Evolutionary conservation across 768 basidiomycete species (phyloP).

Genomic region (Auriscalpium orientale): DNA sequence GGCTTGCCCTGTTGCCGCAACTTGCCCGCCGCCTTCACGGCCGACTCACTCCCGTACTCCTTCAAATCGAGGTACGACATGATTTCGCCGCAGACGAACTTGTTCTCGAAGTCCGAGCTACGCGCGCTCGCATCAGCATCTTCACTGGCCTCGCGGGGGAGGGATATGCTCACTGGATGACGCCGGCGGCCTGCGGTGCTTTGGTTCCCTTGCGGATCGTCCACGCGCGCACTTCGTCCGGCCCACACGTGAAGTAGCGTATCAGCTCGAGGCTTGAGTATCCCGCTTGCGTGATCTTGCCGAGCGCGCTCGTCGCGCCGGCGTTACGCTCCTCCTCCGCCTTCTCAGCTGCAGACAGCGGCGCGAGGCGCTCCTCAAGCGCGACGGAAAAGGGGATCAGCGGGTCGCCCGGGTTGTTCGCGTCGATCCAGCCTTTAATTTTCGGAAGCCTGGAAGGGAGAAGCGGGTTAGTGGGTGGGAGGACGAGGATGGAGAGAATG

Average conservation of each 20-base stretch:
- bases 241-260: conserved; percentile 96
- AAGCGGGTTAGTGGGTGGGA: neutral
- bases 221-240: conserved; percentile 97
- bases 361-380: conserved; percentile 81
- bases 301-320: conserved; percentile 69
- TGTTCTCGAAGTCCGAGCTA: conserved; percentile 95
- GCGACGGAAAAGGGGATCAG: conserved; percentile 97
- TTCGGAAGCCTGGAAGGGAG: conserved; percentile 64
- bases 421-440: conserved; percentile 98
- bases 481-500: conserved; percentile 1
- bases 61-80: conserved; percentile 88
- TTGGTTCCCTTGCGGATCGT: conserved; percentile 91
- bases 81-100: conserved; percentile 96
- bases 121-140: no score
- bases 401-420: conserved; percentile 90
- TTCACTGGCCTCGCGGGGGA: no score
- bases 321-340: conserved; percentile 61
- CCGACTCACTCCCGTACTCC: conserved; percentile 82
- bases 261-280: conserved; percentile 88
- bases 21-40: conserved; percentile 94
- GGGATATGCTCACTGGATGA: conserved; percentile 74
- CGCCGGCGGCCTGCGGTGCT: conserved; percentile 95
- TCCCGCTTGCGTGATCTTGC: conserved; percentile 93
- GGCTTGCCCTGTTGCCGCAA: conserved; percentile 94
- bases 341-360: conserved; percentile 58